Percentiles rank a stretch among this genome's conserved stretches.
Conservation (phyloP, 768 basidiomycete species). For the Auricularia heimuer region DNA sequence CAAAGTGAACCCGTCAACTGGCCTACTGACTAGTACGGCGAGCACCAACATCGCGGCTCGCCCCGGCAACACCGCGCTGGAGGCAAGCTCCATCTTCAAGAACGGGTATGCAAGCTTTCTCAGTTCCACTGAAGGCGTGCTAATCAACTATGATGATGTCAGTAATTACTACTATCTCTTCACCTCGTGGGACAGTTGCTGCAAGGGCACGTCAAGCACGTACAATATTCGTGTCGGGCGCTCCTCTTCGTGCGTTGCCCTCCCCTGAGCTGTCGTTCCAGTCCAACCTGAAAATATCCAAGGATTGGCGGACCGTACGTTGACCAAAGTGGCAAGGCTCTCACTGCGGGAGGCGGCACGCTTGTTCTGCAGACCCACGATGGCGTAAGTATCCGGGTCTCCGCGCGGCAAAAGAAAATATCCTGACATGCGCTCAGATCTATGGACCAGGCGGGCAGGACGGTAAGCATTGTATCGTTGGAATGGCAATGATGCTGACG, state of each 20-base stretch:
- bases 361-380: slow-evolving; percentile 38
- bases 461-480: not conserved
- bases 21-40: not conserved
- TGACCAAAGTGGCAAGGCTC: slow-evolving; percentile 35
- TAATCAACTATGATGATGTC: slow-evolving; percentile 24
- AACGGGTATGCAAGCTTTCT: not conserved
- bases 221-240: slow-evolving; percentile 54
- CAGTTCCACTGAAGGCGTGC: slow-evolving; percentile 37
- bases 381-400: slow-evolving; percentile 20
- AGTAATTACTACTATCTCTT: slow-evolving; percentile 45
- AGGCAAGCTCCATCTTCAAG: not conserved
- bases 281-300: no score
- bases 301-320: slow-evolving; percentile 38
- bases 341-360: slow-evolving; percentile 42
- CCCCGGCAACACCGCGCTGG: not conserved
- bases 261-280: no score
- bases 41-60: not conserved
- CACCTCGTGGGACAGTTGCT: slow-evolving; percentile 46
- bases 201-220: slow-evolving; percentile 39
- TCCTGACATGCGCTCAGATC: slow-evolving; percentile 23
- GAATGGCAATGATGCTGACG: not conserved
- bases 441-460: slow-evolving; percentile 49
- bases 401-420: not conserved
- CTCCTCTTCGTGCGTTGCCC: slow-evolving; percentile 27
- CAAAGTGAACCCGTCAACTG: not conserved